Conservation (phyloP, 352 stramenopile genomes). For the Phytophthora crassamura region DNA sequence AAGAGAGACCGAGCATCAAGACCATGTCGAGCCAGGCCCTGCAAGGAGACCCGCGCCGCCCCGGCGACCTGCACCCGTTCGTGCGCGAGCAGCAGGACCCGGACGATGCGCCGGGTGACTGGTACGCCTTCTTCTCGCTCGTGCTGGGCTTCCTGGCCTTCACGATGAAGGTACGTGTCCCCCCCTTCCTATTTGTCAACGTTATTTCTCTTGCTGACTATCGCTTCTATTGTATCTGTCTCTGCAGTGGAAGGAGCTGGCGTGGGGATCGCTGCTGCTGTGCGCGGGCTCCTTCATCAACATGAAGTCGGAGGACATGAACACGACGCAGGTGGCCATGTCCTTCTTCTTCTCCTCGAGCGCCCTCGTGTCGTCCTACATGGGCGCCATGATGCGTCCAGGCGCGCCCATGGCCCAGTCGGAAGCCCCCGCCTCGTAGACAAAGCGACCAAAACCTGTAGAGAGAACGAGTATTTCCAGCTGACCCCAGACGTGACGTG, state of each 20-base stretch:
- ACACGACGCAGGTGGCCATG: constrained; percentile 73
- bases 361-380: constrained; percentile 70
- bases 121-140: constrained; percentile 75
- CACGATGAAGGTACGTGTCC: constrained; percentile 59
- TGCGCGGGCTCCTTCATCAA: constrained; percentile 72
- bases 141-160: constrained; percentile 64
- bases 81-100: constrained; percentile 60
- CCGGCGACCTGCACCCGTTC: constrained; percentile 74
- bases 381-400: constrained; percentile 41
- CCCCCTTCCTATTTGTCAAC: background rate
- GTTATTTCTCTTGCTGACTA: background rate
- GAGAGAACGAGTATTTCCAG: constrained; percentile 9
- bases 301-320: constrained; percentile 61
- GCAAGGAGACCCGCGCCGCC: constrained; percentile 65
- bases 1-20: background rate
- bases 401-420: constrained; percentile 31
- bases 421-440: constrained; percentile 27
- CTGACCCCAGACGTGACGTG: background rate
- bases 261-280: constrained; percentile 72
- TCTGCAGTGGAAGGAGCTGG: constrained; percentile 67
- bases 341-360: constrained; percentile 82
- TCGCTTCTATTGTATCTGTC: background rate
- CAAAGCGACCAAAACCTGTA: constrained; percentile 3
- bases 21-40: constrained; percentile 36
- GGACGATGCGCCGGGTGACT: constrained; percentile 50